Evolutionary conservation across 495 filamentous ascomycete genomes (phyloP).

Genomic region (Penicillium cosmopolitanum): DNA sequence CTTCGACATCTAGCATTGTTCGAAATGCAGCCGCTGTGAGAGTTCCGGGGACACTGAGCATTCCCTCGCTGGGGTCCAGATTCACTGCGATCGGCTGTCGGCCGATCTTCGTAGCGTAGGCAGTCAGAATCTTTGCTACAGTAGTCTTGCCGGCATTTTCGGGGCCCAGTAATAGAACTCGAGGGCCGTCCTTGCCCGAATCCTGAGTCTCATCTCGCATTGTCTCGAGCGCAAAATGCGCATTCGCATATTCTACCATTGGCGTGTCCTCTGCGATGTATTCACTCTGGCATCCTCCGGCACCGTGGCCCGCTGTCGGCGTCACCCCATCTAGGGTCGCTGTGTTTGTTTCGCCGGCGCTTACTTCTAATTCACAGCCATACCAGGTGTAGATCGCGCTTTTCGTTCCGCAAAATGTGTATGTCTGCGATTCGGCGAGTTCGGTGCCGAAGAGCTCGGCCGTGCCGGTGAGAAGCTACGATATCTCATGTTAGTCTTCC

Average conservation of each 20-base stretch:
- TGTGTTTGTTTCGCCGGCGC: constrained; percentile 46
- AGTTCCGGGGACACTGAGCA: constrained; percentile 83
- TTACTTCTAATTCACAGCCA: constrained; percentile 82
- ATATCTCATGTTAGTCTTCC: constrained; percentile 24
- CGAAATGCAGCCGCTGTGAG: constrained; percentile 82
- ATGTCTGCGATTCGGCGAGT: constrained; percentile 77
- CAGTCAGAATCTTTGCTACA: constrained; percentile 77
- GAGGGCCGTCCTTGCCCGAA: constrained; percentile 65
- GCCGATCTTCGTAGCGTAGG: constrained; percentile 77
- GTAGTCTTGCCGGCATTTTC: constrained; percentile 85
- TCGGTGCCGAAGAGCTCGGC: constrained; percentile 97
- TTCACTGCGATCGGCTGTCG: constrained; percentile 84
- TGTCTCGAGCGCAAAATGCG: constrained; percentile 82
- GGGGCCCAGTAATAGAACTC: constrained; percentile 84
- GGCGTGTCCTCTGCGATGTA: constrained; percentile 86
- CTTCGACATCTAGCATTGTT: constrained; percentile 84
- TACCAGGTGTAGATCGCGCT: constrained; percentile 89
- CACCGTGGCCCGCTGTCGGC: constrained; percentile 35
- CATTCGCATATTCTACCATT: constrained; percentile 79
- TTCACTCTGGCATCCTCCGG: constrained; percentile 64
- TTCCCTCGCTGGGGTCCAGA: constrained; percentile 80
- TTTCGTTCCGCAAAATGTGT: constrained; percentile 83
- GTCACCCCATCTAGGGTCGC: constrained; percentile 27
- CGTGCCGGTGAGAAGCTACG: constrained; percentile 72
- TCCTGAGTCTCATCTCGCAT: constrained; percentile 57